Percentiles rank a stretch among this genome's conserved stretches.
phyloP scores from a whole-genome alignment of 2,329 filamentous ascomycete species.

The Sarocladiaceae sp. region DNA sequence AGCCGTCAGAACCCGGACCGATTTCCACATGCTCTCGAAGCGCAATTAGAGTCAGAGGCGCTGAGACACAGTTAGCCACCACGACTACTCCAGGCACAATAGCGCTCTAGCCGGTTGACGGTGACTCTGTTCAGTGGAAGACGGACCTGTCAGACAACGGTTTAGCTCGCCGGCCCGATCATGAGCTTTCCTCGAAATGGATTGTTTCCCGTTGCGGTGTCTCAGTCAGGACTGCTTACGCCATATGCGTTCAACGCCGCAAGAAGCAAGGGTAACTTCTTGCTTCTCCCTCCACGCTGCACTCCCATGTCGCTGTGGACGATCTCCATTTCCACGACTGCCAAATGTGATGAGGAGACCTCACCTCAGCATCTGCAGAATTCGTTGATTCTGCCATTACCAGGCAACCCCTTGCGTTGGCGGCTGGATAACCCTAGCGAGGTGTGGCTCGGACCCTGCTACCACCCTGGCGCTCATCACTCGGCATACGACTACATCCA shows the following conservation, averaged over 20 bases:
- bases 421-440: not conserved
- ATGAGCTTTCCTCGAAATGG: conserved; percentile 4
- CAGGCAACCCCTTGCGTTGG: not conserved
- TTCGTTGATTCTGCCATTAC: conserved; percentile 2
- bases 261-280: conserved; percentile 6
- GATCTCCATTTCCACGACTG: conserved; percentile 5
- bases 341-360: not conserved
- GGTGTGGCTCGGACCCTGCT: not conserved
- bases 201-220: conserved; percentile 4
- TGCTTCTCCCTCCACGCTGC: not conserved
- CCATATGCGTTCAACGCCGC: not conserved
- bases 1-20: too few relatives aligned
- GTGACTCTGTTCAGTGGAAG: not conserved
- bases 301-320: not conserved
- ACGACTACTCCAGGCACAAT: too few relatives aligned
- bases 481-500: too few relatives aligned
- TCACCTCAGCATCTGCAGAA: not conserved
- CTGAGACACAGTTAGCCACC: conserved; percentile 3
- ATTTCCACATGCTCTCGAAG: conserved; percentile 8
- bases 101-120: not conserved
- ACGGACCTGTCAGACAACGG: not conserved
- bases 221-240: conserved; percentile 5
- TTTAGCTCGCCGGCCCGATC: not conserved
- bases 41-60: not conserved
- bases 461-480: conserved; percentile 2